Percentiles rank a stretch among this genome's conserved stretches.
phyloP scores from a whole-genome alignment of 352 stramenopile genomes.

The Globisporangium cylindrosporum region DNA sequence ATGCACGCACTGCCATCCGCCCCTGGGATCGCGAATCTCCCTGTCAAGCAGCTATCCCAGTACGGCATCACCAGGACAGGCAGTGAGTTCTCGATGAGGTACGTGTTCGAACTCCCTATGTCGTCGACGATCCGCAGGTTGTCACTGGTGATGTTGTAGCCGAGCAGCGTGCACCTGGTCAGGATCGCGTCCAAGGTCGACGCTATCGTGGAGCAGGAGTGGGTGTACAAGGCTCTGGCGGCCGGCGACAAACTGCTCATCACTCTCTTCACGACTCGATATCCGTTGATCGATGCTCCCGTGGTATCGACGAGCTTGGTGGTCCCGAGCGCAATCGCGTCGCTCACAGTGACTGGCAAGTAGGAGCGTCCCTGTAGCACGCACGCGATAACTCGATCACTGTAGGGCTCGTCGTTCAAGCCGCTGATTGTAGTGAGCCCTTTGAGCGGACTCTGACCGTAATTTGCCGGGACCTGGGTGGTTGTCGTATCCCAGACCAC shows the following conservation, averaged over 20 bases:
- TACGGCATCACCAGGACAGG: constrained; percentile 18
- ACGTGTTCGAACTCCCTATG: constrained; percentile 5
- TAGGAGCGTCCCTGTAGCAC: constrained; percentile 35
- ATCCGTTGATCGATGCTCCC: constrained; percentile 10
- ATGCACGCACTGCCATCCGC: constrained; percentile 17
- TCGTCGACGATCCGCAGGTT: constrained; percentile 24
- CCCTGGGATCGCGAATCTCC: constrained; percentile 9
- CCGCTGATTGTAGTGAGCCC: constrained; percentile 5
- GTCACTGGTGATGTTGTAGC: constrained; percentile 28
- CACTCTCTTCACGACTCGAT: constrained; percentile 12
- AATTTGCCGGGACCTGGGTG: background rate
- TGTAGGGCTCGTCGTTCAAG: constrained; percentile 38
- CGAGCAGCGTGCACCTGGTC: constrained; percentile 16
- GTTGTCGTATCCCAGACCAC: constrained; percentile 4
- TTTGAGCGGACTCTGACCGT: constrained; percentile 6
- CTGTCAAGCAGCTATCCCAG: constrained; percentile 12
- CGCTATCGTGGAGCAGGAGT: constrained; percentile 17
- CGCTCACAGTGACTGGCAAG: constrained; percentile 31
- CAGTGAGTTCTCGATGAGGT: constrained; percentile 10
- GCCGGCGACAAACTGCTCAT: background rate
- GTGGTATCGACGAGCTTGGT: constrained; percentile 10
- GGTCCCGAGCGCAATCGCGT: constrained; percentile 19
- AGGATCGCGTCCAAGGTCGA: constrained; percentile 24
- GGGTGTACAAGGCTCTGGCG: background rate
- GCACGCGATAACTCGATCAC: constrained; percentile 47